phyloP scores from a whole-genome alignment of 768 basidiomycete species.

The Rhodocollybia butyracea region DNA sequence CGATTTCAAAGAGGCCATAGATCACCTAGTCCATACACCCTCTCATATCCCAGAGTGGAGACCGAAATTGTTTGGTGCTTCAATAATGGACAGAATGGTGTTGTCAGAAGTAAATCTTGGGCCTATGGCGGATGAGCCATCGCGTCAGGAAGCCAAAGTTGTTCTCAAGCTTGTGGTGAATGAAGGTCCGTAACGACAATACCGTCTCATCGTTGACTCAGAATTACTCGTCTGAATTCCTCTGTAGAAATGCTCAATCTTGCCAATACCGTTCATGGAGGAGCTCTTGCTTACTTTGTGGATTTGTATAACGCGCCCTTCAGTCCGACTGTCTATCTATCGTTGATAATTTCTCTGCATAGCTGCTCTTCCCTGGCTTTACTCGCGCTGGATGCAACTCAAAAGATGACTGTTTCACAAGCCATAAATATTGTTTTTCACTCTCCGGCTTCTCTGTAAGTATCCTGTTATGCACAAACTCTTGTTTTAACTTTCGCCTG shows the following conservation, averaged over 20 bases:
- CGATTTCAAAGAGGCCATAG: neutral
- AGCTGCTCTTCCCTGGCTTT: conserved; percentile 32
- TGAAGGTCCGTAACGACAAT: conserved; percentile 6
- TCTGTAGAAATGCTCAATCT: conserved; percentile 31
- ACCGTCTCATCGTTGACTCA: too few relatives aligned
- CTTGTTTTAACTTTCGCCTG: too few relatives aligned
- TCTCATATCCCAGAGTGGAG: neutral
- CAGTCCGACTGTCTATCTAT: conserved; percentile 3
- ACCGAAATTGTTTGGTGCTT: neutral
- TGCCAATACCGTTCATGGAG: conserved; percentile 25
- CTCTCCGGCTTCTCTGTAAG: too few relatives aligned
- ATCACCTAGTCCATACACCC: neutral
- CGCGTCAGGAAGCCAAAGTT: neutral
- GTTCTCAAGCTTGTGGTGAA: neutral
- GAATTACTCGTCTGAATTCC: neutral
- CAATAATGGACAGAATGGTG: neutral
- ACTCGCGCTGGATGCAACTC: conserved; percentile 15
- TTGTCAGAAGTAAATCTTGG: conserved; percentile 1
- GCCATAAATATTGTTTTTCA: neutral
- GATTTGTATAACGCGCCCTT: conserved; percentile 20
- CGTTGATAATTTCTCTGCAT: neutral
- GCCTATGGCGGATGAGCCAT: conserved; percentile 3
- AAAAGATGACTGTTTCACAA: conserved; percentile 9
- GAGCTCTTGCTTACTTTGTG: conserved; percentile 26
- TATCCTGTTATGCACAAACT: too few relatives aligned